A percentile compares a stretch with the other conserved stretches of the same genome.
These are phyloP conservation scores for Liquidambar formosana DNA, from an alignment of 164 flowering plant species.

Conservation along the genomic window DNA sequence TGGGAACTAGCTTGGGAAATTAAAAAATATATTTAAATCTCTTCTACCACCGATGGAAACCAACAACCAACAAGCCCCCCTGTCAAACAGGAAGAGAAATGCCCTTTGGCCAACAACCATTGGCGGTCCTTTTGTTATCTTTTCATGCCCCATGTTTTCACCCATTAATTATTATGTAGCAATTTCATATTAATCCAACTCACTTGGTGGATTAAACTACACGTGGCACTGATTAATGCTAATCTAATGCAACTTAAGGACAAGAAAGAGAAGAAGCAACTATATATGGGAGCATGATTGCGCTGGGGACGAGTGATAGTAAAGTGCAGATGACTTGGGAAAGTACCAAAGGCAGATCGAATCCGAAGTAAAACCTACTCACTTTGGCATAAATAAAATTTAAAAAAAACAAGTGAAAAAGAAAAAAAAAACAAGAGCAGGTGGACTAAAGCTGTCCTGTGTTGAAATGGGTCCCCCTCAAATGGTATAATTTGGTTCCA, in stretches of 20 bases:
- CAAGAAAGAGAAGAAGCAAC: neutral
- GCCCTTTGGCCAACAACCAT: no score
- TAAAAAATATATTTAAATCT: no score
- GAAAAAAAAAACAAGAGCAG: neutral
- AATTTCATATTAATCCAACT: no score
- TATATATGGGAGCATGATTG: neutral
- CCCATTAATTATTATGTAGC: no score
- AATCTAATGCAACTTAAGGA: neutral
- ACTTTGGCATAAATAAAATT: neutral
- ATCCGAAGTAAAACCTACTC: constrained; percentile 15
- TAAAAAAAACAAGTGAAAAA: no score
- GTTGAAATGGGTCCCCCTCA: neutral
- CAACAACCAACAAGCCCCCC: no score
- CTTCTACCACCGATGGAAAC: no score
- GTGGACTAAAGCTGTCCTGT: constrained; percentile 28
- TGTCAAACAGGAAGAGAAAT: no score
- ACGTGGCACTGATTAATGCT: neutral
- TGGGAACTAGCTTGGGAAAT: no score
- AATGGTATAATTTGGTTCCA: constrained; percentile 1
- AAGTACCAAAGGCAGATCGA: constrained; percentile 24
- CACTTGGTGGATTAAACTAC: no score
- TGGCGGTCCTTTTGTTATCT: no score
- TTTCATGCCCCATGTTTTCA: no score
- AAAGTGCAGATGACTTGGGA: constrained; percentile 10
- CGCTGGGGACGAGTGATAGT: constrained; percentile 4